These are phyloP conservation scores for Rhodosporidiobolus sp. DNA, from an alignment of 768 basidiomycete species.

Conservation along the genomic window DNA sequence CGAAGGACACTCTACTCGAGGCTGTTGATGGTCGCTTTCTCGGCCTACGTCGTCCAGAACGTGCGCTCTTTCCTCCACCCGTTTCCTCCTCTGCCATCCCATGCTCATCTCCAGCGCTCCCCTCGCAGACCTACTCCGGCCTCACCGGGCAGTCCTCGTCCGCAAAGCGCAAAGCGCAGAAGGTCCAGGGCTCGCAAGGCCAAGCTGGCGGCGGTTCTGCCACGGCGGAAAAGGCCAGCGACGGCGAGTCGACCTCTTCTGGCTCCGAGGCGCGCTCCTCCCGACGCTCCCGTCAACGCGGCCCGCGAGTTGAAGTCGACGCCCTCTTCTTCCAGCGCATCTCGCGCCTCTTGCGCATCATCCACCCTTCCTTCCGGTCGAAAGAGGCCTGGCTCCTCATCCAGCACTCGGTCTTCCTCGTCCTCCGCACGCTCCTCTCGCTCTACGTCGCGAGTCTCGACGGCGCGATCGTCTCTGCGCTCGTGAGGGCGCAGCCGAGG, in stretches of 20 bases:
- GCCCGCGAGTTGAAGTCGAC: slow-evolving; percentile 58
- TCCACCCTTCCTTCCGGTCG: slow-evolving; percentile 77
- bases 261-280: background rate
- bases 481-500: slow-evolving; percentile 77
- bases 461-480: slow-evolving; percentile 87
- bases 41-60: slow-evolving; percentile 20
- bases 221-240: background rate
- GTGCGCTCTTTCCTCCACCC: background rate
- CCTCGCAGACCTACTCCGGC: slow-evolving; percentile 18
- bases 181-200: background rate
- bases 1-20: slow-evolving; percentile 10
- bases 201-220: background rate
- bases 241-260: too few relatives aligned
- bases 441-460: slow-evolving; percentile 92
- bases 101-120: background rate
- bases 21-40: slow-evolving; percentile 31
- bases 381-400: slow-evolving; percentile 82
- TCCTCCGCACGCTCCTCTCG: slow-evolving; percentile 85
- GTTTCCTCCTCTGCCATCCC: background rate
- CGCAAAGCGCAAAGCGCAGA: slow-evolving; percentile 6
- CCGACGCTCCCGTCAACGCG: background rate
- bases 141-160: slow-evolving; percentile 11
- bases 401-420: slow-evolving; percentile 82
- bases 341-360: slow-evolving; percentile 71
- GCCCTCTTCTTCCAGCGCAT: slow-evolving; percentile 83